phyloP scores from a whole-genome alignment of 257 asterid species.

The Solanum microdontum region DNA sequence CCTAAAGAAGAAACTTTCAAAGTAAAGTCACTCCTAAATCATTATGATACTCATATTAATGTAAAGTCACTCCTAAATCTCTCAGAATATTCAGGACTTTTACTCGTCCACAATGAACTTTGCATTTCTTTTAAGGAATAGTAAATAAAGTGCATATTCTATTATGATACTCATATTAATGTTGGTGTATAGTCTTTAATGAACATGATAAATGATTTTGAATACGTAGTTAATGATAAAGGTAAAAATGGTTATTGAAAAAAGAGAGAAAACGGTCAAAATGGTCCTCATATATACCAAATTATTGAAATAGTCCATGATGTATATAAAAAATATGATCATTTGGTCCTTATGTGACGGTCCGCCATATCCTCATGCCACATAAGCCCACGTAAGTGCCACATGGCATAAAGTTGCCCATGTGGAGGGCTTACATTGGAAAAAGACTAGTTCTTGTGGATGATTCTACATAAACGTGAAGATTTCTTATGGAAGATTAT shows the following conservation, averaged over 20 bases:
- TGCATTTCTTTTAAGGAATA: neutral
- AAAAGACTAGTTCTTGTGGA: neutral
- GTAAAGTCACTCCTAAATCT: neutral
- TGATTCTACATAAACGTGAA: too few relatives aligned
- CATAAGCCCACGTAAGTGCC: too few relatives aligned
- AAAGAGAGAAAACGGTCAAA: neutral
- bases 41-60: neutral
- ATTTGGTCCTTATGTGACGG: too few relatives aligned
- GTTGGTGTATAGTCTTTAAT: neutral
- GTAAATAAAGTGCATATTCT: neutral
- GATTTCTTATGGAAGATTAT: neutral
- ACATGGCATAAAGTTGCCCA: too few relatives aligned
- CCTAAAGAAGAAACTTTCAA: neutral
- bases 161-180: neutral
- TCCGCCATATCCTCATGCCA: too few relatives aligned
- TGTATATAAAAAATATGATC: too few relatives aligned
- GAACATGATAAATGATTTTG: neutral
- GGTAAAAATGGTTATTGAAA: neutral
- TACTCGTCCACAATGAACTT: neutral
- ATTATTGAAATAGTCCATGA: neutral
- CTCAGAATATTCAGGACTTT: neutral
- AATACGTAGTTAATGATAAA: neutral
- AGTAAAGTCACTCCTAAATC: neutral
- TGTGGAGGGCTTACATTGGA: too few relatives aligned
- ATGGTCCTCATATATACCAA: neutral